Base-by-base conservation (phyloP, 2,329 filamentous ascomycete genomes). In the Penicillium sp. region DNA sequence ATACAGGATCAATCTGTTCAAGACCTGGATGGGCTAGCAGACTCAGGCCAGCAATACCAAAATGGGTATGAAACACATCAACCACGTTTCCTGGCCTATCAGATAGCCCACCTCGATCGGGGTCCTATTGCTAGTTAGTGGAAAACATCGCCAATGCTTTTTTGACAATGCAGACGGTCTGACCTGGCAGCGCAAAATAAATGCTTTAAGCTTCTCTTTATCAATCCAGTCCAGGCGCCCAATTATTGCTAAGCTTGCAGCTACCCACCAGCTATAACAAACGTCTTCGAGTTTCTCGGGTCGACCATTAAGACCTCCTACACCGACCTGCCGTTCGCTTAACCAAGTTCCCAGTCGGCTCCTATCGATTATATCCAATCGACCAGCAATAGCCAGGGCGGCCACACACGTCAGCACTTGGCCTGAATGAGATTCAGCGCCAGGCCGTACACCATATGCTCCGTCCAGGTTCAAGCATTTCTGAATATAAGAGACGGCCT, bases 211-310 rank as follows among this genome's bases (percentile, higher is more conserved):
- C 68, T 90, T 89, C 57, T 86, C 80, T 50, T 86, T 83, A 76
- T 99, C 90, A 69, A 99, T 95, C 94, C 94, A 99, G 71, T 97
- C 90, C 53, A 91, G 81, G 55, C 87, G 86, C 54, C 83, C 86
- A 63, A 99, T 89, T 81, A 97, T 97, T 47, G 89, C 87, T 63
- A 99, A 77, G 70, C 92, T 96, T 68, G 90, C 93, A 68, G 93
- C 78, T 46, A 97, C 94, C 94, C 94, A 99, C 94, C 94, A 99
- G 71, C 91, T 96, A 76, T 99, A 99, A 77, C 94, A 99, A 14
- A 96, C 93, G 71, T 99, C 94, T 70, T 96, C 93, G 61, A 89
- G 77, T 78, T 99, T 99, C 76, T 97, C 94, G 0, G 94, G 94
- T 49, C 94, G 83, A 2, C 94, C 94, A 70, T 99, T 99, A 51